A percentile compares a stretch with the other conserved stretches of the same genome.
phyloP scores from a whole-genome alignment of 352 stramenopile genomes.

The Phytopythium chamaehyphon region DNA sequence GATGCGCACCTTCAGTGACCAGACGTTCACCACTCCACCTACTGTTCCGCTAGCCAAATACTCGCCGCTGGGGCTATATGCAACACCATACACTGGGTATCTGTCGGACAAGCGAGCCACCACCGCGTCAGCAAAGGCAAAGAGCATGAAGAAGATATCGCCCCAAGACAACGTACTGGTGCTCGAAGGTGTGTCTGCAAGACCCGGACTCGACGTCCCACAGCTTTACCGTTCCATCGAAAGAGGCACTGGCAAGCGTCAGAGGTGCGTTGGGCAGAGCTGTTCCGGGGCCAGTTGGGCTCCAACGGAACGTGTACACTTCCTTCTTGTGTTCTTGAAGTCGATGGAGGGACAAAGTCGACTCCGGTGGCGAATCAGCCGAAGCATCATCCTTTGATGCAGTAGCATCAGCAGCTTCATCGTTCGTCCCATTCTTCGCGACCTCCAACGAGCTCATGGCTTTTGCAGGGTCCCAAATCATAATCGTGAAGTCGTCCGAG shows the following conservation, averaged over 20 bases:
- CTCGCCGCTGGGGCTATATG: slow-evolving; percentile 86
- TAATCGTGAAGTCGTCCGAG: slow-evolving; percentile 97
- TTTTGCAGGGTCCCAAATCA: slow-evolving; percentile 92
- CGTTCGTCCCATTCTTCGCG: slow-evolving; percentile 17
- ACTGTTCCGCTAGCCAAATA: slow-evolving; percentile 97
- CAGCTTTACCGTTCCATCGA: slow-evolving; percentile 94
- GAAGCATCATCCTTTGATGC: slow-evolving; percentile 20
- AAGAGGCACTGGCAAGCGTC: slow-evolving; percentile 92
- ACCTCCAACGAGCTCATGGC: slow-evolving; percentile 1
- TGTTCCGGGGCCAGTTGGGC: slow-evolving; percentile 72
- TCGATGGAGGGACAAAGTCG: slow-evolving; percentile 61
- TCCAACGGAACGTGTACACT: slow-evolving; percentile 94
- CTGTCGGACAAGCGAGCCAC: slow-evolving; percentile 39
- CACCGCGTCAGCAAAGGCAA: no score
- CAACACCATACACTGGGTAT: slow-evolving; percentile 85
- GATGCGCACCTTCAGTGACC: slow-evolving; percentile 91
- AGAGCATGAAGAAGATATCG: no score
- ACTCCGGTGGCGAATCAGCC: slow-evolving; percentile 15
- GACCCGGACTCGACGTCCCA: slow-evolving; percentile 91
- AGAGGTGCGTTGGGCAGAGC: slow-evolving; percentile 57
- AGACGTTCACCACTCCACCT: slow-evolving; percentile 96
- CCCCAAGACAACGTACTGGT: slow-evolving; percentile 81
- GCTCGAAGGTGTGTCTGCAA: slow-evolving; percentile 91
- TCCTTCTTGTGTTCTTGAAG: slow-evolving; percentile 92
- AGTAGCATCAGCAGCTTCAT: slow-evolving; percentile 23